phyloP scores from a whole-genome alignment of 805 yeast species.

The Candida orba region DNA sequence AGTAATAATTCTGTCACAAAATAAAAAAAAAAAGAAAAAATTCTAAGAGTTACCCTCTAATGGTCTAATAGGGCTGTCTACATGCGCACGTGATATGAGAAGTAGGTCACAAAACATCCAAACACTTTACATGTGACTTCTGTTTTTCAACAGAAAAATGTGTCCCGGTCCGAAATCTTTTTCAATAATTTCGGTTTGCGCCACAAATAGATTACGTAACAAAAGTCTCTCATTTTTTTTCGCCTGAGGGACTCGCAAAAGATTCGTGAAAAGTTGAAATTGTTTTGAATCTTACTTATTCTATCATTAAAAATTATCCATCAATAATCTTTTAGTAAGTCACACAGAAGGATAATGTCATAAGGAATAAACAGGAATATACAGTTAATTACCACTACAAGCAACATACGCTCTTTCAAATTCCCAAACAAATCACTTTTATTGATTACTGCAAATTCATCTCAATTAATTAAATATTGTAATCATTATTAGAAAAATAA shows the following conservation, averaged over 20 bases:
- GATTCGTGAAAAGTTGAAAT: conserved; percentile 5
- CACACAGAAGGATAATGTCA: not conserved
- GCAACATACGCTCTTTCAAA: not conserved
- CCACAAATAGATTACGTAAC: not conserved
- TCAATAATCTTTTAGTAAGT: conserved; percentile 9
- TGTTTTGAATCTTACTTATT: conserved; percentile 5
- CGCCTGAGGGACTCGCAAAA: conserved; percentile 1
- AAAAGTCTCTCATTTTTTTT: not conserved
- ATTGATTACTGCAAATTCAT: too few relatives aligned
- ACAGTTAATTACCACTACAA: not conserved
- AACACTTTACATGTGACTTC: too few relatives aligned
- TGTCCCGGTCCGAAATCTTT: not conserved
- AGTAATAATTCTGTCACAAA: too few relatives aligned
- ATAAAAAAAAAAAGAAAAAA: not conserved
- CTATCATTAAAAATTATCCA: conserved; percentile 6
- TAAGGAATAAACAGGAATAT: not conserved
- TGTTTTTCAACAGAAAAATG: not conserved
- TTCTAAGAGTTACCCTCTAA: conserved; percentile 1
- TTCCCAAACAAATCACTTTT: too few relatives aligned
- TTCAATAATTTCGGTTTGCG: too few relatives aligned
- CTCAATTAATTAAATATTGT: too few relatives aligned
- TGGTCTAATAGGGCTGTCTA: not conserved
- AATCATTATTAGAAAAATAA: too few relatives aligned
- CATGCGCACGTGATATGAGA: not conserved
- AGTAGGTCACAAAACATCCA: too few relatives aligned